Base-by-base conservation (phyloP, 768 basidiomycete genomes). In the Suillus luteus region DNA sequence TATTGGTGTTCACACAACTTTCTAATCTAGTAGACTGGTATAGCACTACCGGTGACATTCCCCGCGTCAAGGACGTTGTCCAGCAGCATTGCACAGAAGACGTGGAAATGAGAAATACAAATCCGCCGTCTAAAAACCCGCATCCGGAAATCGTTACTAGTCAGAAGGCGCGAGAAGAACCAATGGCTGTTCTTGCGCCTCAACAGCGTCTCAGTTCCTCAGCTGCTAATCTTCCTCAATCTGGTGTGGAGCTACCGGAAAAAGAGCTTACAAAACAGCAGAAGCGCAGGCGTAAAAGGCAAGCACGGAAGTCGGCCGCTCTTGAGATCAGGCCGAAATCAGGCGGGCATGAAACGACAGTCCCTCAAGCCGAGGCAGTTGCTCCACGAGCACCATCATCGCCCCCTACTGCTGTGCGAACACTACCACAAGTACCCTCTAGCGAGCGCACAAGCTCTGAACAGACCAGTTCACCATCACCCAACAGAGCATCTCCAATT, bases 21-120 rank as follows among this genome's bases (percentile, higher is more conserved):
- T 57, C 41, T 54, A 41, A 38, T n/a, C 33, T 66, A 27, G 66
- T 74, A 51, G 72, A 75, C 48, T 75, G 74, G 74, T 75, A 67
- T 61, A 65, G 64, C 40, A 63, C 70, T 5, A 35, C 8, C 33
- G 8, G 33, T 58, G 15, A 58, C 40, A 58, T 58, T 27, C 66
- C 38, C 10, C 66, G 65, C 17, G 61, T 70, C 35, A 59, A 68
- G 6, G 68, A 68, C 41, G 43, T 33, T 33, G 63, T 64, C 57
- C 59, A 37, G 59, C 46, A 55, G 4, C 66, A 67, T 35, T 63
- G 63, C 37, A 27, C 10, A 41, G 59, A 22, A 17, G 7, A 27
- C 17, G 55, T 15, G 55, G 17, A 40, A 5, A 40, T 40, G 24
- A 2, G 15, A 5, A 58, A 27, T 15, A 7, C 38, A 17, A 41